phyloP scores from a whole-genome alignment of 768 basidiomycete species.

The Butyriboletus loyo region DNA sequence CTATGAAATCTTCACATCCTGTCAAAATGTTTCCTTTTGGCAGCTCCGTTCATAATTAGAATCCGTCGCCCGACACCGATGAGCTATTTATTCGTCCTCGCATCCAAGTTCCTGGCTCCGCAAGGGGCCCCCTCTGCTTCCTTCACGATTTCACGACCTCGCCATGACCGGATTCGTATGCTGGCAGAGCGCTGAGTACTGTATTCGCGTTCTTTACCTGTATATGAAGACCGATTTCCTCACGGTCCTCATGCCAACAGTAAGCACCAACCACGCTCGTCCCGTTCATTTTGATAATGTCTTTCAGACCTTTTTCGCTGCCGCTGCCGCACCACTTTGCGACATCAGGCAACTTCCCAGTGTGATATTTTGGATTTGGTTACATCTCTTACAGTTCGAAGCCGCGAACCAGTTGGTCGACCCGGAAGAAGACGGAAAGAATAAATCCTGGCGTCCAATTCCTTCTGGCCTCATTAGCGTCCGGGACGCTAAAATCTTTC shows the following conservation, averaged over 20 bases:
- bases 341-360: conserved; percentile 20
- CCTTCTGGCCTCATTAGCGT: conserved; percentile 43
- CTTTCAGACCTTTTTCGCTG: conserved; percentile 34
- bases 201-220: conserved; percentile 18
- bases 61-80: neutral
- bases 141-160: conserved; percentile 19
- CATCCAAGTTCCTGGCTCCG: neutral
- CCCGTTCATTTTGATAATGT: neutral
- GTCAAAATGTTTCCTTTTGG: conserved; percentile 5
- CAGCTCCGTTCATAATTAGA: conserved; percentile 9
- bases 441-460: conserved; percentile 45
- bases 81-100: conserved; percentile 20
- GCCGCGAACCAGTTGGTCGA: conserved; percentile 41
- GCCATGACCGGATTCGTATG: conserved; percentile 16
- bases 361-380: conserved; percentile 43
- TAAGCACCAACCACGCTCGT: conserved; percentile 1
- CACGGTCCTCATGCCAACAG: conserved; percentile 29
- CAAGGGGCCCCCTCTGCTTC: conserved; percentile 6
- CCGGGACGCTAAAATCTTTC: conserved; percentile 34
- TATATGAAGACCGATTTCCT: conserved; percentile 26
- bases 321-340: conserved; percentile 32
- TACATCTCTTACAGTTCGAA: conserved; percentile 46
- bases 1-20: conserved; percentile 12
- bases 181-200: conserved; percentile 10
- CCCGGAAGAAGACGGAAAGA: conserved; percentile 41